Percentiles rank a stretch among this genome's conserved stretches.
These are phyloP conservation scores for Sclerotinia sclerotiorum DNA, from an alignment of 2,329 filamentous ascomycete species.

Conservation along the genomic window DNA sequence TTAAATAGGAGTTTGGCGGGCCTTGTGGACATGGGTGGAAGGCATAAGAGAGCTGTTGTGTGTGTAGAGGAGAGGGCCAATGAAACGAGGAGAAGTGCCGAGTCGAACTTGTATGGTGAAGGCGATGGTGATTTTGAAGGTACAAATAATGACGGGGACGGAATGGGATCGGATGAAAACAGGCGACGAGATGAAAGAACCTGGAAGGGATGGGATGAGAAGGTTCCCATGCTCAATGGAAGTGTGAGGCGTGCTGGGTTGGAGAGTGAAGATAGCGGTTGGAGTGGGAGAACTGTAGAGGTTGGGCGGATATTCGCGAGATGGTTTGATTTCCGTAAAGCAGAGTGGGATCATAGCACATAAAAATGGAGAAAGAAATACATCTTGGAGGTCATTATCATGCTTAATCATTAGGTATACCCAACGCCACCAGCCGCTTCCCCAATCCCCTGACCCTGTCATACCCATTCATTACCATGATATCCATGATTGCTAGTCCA, in stretches of 20 bases:
- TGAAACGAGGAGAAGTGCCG: conserved; percentile 10
- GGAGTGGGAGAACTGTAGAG: conserved; percentile 59
- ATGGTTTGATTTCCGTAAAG: conserved; percentile 61
- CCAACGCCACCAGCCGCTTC: conserved; percentile 32
- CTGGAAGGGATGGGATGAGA: conserved; percentile 46
- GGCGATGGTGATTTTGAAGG: not conserved
- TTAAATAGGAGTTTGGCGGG: conserved; percentile 61
- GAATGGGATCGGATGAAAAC: not conserved
- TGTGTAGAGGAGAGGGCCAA: conserved; percentile 49
- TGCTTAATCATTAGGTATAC: conserved; percentile 40
- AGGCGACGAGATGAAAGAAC: conserved; percentile 20
- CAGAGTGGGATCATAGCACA: conserved; percentile 40
- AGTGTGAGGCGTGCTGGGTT: conserved; percentile 47
- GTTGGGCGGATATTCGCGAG: conserved; percentile 58
- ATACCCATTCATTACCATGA: conserved; percentile 21
- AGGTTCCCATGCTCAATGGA: conserved; percentile 62
- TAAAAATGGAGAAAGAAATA: not conserved
- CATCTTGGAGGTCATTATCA: conserved; percentile 35
- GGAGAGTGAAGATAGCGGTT: conserved; percentile 51
- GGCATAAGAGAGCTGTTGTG: conserved; percentile 47
- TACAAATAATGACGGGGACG: not conserved
- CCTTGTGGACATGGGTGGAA: conserved; percentile 60
- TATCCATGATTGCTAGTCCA: conserved; percentile 23
- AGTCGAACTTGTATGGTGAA: not conserved
- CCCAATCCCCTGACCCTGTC: conserved; percentile 16